Conservation (phyloP, 371 early-diverging fungal species). For the Cokeromyces recurvatus region DNA sequence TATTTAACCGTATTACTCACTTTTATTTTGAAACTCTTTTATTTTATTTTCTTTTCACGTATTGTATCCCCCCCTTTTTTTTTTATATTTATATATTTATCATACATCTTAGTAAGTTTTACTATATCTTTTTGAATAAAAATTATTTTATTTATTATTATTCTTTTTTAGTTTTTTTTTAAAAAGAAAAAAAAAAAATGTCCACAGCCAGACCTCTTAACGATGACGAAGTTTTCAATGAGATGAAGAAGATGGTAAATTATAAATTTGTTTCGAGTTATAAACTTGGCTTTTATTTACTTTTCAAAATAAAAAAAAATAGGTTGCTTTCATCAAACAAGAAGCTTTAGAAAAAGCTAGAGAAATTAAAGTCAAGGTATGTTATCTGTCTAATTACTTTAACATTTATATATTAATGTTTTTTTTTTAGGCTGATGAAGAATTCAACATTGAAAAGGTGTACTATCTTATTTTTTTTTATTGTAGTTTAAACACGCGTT, state of each 20-base stretch:
- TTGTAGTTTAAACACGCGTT: neutral
- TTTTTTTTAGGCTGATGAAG: conserved; percentile 82
- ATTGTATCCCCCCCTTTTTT: too few relatives aligned
- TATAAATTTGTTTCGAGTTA: neutral
- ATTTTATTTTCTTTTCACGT: too few relatives aligned
- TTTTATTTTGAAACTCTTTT: too few relatives aligned
- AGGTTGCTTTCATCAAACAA: conserved; percentile 94
- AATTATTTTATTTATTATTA: too few relatives aligned
- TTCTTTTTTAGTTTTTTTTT: too few relatives aligned
- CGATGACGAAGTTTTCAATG: conserved; percentile 87
- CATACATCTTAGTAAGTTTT: too few relatives aligned
- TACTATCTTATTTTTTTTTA: neutral
- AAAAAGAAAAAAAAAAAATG: too few relatives aligned
- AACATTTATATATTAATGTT: neutral
- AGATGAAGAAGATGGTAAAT: conserved; percentile 85
- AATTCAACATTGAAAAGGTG: conserved; percentile 98
- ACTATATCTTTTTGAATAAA: too few relatives aligned
- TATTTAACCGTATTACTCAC: too few relatives aligned
- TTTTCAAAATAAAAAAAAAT: conserved; percentile 1
- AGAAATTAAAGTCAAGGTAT: conserved; percentile 95
- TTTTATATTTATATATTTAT: too few relatives aligned
- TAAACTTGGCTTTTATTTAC: neutral
- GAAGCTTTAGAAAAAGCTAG: conserved; percentile 97
- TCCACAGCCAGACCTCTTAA: conserved; percentile 65
- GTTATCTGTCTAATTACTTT: neutral